Conservation (phyloP, 345 rosid genomes). For the Gossypium sturtianum region DNA sequence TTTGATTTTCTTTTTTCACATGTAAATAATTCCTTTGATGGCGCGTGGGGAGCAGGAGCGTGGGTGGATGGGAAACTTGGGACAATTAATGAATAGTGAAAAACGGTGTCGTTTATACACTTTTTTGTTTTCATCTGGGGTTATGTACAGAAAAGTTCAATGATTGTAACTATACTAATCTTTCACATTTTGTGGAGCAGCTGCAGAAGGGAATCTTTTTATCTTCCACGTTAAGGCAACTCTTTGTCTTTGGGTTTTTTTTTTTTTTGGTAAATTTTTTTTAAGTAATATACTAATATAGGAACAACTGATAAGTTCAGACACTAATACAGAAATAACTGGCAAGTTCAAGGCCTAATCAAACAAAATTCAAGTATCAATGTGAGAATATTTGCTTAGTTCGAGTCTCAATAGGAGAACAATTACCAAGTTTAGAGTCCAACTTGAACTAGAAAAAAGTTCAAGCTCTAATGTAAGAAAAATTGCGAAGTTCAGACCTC, state of each 20-base stretch:
- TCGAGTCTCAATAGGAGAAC: rapidly evolving
- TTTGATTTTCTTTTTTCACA: not conserved
- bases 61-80: not conserved
- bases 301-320: rapidly evolving
- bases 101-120: not conserved
- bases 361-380: too few species aligned
- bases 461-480: too few species aligned
- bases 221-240: not conserved
- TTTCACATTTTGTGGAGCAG: not conserved
- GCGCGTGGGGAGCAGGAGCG: not conserved
- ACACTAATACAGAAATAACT: rapidly evolving
- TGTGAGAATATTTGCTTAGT: too few species aligned
- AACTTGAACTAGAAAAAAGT: too few species aligned
- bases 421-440: rapidly evolving
- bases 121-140: not conserved
- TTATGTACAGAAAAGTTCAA: not conserved
- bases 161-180: not conserved
- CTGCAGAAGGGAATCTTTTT: not conserved
- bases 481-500: rapidly evolving
- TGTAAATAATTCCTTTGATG: not conserved
- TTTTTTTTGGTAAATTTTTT: too few species aligned
- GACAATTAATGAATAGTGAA: not conserved
- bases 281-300: rapidly evolving
- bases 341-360: rapidly evolving
- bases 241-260: not conserved